Evolutionary conservation across 768 basidiomycete genomes (phyloP), one percentile per base, ranked within the genome.

Genomic region (Naganishia vaughanmartiniae): DNA sequence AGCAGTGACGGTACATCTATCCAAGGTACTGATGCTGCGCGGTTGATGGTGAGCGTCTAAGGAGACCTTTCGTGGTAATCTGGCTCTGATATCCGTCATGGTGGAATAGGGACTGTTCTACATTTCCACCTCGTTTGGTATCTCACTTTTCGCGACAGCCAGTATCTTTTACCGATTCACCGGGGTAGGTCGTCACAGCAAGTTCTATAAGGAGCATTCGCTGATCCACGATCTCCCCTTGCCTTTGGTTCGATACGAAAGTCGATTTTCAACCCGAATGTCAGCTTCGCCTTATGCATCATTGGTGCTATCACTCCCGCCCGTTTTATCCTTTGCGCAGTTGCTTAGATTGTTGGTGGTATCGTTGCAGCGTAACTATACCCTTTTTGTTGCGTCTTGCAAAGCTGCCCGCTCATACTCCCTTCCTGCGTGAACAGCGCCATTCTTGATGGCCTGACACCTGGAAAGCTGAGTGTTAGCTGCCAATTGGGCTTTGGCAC

Each of bases 151-250:
- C 57, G 77, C 76, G 12, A 74, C 73, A 30, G 74, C 77, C 12
- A 74, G 74, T 42, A 76, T 80, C 42, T 80, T 80, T 71, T 80
- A 78, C 69, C 73, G 79, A 42, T 78, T 78, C 71, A 80, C 79
- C 12, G 79, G 79, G 69, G 73, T 71, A 76, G 75, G 75, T 79
- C 76, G 76, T 76, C 10, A 42, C 42, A n/a, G n/a, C n/a, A n/a
- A n/a, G n/a, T n/a, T n/a, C n/a, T n/a, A n/a, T n/a, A n/a, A n/a
- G n/a, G n/a, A n/a, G n/a, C n/a, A n/a, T n/a, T n/a, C n/a, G n/a
- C n/a, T n/a, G n/a, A n/a, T n/a, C n/a, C n/a, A n/a, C n/a, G 26
- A 39, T 19, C 17, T 24, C 53, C 26, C 26, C 31, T 1, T 46
- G 2, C 30, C 14, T 34, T 48, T n/a, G 14, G 4, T 63, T 30